These are phyloP conservation scores for Fraxinus xanthoxyloides DNA, from an alignment of 305 asterid genomes.

Conservation along the genomic window DNA sequence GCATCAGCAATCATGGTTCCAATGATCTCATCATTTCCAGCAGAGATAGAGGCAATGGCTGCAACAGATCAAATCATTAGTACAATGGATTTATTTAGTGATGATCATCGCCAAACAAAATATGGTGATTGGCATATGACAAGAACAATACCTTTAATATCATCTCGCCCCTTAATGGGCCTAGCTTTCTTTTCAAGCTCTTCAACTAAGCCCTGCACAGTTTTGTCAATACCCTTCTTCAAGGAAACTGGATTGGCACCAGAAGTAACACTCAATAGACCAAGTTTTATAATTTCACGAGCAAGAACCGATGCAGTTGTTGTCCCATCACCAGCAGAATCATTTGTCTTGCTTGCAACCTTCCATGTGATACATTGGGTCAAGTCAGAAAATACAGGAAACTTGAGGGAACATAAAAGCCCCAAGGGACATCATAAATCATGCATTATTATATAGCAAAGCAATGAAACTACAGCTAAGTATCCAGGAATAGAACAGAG, in stretches of 20 bases:
- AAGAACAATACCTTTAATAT: conserved; percentile 64
- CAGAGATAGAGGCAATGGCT: conserved; percentile 94
- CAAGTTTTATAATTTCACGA: conserved; percentile 86
- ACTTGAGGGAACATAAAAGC: background rate
- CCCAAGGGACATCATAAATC: background rate
- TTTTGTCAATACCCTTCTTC: conserved; percentile 94
- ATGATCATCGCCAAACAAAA: background rate
- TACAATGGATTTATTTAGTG: background rate
- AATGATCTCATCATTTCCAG: conserved; percentile 88
- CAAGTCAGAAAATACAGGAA: conserved; percentile 8
- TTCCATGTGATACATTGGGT: conserved; percentile 28
- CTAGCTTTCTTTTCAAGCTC: conserved; percentile 89
- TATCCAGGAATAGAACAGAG: background rate
- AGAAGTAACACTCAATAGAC: conserved; percentile 87
- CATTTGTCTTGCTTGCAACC: conserved; percentile 99
- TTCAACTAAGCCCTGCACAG: conserved; percentile 63
- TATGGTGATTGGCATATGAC: background rate
- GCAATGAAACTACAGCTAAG: background rate
- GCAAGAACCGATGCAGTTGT: conserved; percentile 92
- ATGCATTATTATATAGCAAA: background rate
- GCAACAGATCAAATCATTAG: conserved; percentile 21
- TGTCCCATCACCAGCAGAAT: conserved; percentile 99
- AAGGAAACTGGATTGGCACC: conserved; percentile 94
- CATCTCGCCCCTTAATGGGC: conserved; percentile 91
- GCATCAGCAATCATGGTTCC: conserved; percentile 97